Evolutionary conservation across 352 stramenopile genomes (phyloP), one percentile per base, ranked within the genome.

Genomic region (Elongisporangium senticosum): DNA sequence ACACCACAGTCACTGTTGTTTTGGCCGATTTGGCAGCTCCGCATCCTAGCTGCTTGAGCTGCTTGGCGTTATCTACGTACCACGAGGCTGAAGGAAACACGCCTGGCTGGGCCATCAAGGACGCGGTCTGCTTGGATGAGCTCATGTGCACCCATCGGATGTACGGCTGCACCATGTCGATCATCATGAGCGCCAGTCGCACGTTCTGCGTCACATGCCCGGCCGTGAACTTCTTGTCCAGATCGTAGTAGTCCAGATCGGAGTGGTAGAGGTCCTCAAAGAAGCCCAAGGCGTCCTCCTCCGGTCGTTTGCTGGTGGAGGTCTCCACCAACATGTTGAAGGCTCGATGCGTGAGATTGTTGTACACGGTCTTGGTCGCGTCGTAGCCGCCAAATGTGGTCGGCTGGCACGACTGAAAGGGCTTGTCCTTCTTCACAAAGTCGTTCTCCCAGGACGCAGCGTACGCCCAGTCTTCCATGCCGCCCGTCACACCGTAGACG

Each of bases 401-500:
- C 0, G 94, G 94, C 10, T 79, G 71, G 64, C 96, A 98, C 8
- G 81, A 65, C 49, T 72, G 53, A 48, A 93, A 93, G 15, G 86
- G 82, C 58, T 79, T 68, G n/a, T 53, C 49, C 17, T 69, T 48
- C 1, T 58, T 23, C 51, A 67, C 72, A 48, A 74, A 75, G 7
- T 76, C 60, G 51, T 92, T 92, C 55, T 96, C 86, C 89, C 89
- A 97, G 20, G 83, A 95, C 2, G 77, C 86, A 8, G 92, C 92
- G 67, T 98, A 99, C 14, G 76, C 89, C 95, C 96, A 99, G 75
- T 99, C 97, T 72, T 99, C 97, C 95, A 99, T 99, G 11, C 96
- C 97, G 53, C 97, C 97, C 1, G 88, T 79, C 20, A 99, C 96
- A 22, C 89, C 91, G 67, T 99, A 99, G 0, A 99, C 93, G 33